Evolutionary conservation across 179 eudicot species (phyloP).

Genomic region (Camellia oleifera): DNA sequence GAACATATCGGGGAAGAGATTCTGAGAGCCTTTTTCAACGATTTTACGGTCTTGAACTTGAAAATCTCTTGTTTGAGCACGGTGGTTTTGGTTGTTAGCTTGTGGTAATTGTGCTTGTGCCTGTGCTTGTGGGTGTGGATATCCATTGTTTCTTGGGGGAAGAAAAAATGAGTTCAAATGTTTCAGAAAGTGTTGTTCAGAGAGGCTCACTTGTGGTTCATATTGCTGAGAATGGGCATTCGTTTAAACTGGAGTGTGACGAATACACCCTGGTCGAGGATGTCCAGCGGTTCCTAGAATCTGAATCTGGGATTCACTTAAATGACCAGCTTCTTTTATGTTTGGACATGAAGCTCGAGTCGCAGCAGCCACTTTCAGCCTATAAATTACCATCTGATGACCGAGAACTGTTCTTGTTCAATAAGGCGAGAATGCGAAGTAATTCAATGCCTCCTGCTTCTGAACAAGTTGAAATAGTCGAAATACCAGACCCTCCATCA

Average conservation of each 20-base stretch:
- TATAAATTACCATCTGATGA: conserved; percentile 82
- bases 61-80: not conserved
- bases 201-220: conserved; percentile 76
- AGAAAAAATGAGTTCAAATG: conserved; percentile 60
- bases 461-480: conserved; percentile 55
- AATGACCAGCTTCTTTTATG: conserved; percentile 84
- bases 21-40: not conserved
- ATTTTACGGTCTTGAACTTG: conserved; percentile 1
- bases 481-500: conserved; percentile 49
- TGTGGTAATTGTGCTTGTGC: not conserved
- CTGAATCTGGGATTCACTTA: conserved; percentile 57
- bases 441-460: conserved; percentile 66
- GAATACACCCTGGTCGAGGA: conserved; percentile 68
- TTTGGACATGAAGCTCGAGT: conserved; percentile 77
- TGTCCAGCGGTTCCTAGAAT: conserved; percentile 61
- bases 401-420: conserved; percentile 74
- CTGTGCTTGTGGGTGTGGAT: not conserved
- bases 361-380: conserved; percentile 57
- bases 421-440: conserved; percentile 74
- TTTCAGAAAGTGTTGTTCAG: conserved; percentile 34
- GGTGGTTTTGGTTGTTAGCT: not conserved
- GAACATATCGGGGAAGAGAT: not conserved
- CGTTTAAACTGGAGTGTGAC: conserved; percentile 72
- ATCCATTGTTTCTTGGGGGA: conserved; percentile 7
- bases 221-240: conserved; percentile 89